Base-by-base conservation (phyloP, 371 early-diverging fungal species). In the Dinochytrium kinnereticum region DNA sequence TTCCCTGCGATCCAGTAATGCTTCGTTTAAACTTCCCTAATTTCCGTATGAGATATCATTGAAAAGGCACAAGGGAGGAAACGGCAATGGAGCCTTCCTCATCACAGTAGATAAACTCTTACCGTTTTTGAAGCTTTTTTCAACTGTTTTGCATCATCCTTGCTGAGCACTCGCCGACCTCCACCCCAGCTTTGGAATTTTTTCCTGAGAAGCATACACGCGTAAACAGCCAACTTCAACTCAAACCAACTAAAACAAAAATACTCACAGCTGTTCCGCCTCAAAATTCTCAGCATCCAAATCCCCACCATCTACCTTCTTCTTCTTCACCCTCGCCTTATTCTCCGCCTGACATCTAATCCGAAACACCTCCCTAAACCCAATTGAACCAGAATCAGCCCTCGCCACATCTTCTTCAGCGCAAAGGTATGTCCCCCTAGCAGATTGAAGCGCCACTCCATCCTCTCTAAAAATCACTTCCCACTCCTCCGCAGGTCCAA, bases 401-500 rank as follows among this genome's bases (percentile, higher is more conserved):
- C 94, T 67, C n/a, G 51, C 76, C 53, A 31, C 68, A 40, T 44
- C 68, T 53, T 36, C 66, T 2, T 71, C 72, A 17, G 65, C 72
- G n/a, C 66, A 30, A 13, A 70, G 33, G n/a, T 70, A 69, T 31
- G 73, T 81, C 15, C 59, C 72, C 36, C 80, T 79, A 13, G 57
- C 69, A 31, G 61, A 89, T 79, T 92, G 88, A 28, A 93, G 84
- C 5, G 89, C 90, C 24, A 91, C 75, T 0, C 94, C 95, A 55
- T 91, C 92, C 1, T 91, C 92, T 26, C 88, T 80, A n/a, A 82
- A 77, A 10, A 93, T 73, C 2, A 90, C 79, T 26, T 86, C 85
- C 94, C 94, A 94, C 76, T 92, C 94, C 75, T 95, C 95, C 51
- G 87, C 82, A 13, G 90, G 90, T 0, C 94, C 93, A 38, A 92